These are phyloP conservation scores for Postia placenta DNA, from an alignment of 768 basidiomycete genomes.

Conservation along the genomic window DNA sequence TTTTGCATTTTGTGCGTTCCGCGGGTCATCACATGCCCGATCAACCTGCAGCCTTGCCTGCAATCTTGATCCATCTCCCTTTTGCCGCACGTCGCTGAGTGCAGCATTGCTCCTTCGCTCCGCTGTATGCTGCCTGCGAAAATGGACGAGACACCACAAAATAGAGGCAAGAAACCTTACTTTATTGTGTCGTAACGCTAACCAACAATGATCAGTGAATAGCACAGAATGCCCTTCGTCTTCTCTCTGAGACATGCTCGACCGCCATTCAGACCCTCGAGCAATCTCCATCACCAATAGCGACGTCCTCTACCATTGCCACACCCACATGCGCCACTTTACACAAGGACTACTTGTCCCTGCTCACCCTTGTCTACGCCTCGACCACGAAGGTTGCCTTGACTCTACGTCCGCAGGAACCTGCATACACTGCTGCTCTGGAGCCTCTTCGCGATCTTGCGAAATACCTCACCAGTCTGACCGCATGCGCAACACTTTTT, in stretches of 20 bases:
- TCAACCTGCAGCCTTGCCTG: background rate
- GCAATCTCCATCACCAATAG: conserved; percentile 5
- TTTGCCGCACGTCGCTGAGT: too few relatives aligned
- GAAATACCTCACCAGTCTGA: conserved; percentile 16
- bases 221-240: conserved; percentile 13
- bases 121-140: background rate
- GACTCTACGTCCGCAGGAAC: conserved; percentile 19
- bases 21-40: background rate
- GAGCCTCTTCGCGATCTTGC: conserved; percentile 18
- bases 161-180: conserved; percentile 11
- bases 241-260: conserved; percentile 15
- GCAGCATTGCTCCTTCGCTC: too few relatives aligned
- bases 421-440: conserved; percentile 18
- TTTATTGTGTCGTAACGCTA: background rate
- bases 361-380: conserved; percentile 23
- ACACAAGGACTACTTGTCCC: conserved; percentile 21
- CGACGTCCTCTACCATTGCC: conserved; percentile 3
- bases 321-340: conserved; percentile 12
- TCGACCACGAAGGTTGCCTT: conserved; percentile 22
- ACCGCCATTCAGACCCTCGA: conserved; percentile 14
- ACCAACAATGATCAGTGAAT: conserved; percentile 9
- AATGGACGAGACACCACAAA: conserved; percentile 9
- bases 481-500: conserved; percentile 25
- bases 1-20: conserved; percentile 1
- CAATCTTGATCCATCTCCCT: too few relatives aligned